Conservation (phyloP, 2,329 filamentous ascomycete species). For the Coniochaeta ligniaria region DNA sequence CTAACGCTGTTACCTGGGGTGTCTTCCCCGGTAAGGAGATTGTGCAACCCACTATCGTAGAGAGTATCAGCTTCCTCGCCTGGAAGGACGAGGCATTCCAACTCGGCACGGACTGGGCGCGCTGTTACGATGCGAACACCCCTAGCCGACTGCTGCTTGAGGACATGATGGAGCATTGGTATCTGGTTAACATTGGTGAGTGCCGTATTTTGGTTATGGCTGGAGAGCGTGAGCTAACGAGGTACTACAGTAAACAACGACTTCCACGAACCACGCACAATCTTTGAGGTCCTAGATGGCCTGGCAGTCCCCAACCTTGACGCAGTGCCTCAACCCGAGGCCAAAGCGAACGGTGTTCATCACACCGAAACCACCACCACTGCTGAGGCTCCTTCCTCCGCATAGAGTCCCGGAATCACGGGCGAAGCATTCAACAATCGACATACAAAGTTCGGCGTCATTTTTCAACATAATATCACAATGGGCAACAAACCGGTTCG, state of each 20-base stretch:
- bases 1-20: constrained; percentile 98
- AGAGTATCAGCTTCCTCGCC: constrained; percentile 92
- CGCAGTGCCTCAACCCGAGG: constrained; percentile 21
- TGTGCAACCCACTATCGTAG: constrained; percentile 99
- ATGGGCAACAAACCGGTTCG: no score
- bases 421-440: not conserved
- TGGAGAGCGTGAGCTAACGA: not conserved
- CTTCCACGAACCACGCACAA: constrained; percentile 75
- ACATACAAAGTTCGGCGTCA: not conserved
- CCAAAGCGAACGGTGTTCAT: constrained; percentile 4
- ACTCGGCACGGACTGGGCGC: constrained; percentile 87
- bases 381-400: constrained; percentile 6
- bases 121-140: constrained; percentile 72
- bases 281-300: constrained; percentile 81
- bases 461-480: not conserved
- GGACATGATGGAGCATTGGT: constrained; percentile 82
- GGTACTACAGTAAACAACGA: constrained; percentile 72
- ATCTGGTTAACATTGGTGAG: constrained; percentile 89
- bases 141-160: constrained; percentile 76
- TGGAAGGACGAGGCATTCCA: constrained; percentile 98
- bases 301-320: constrained; percentile 63
- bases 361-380: constrained; percentile 6
- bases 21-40: constrained; percentile 99
- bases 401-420: not conserved
- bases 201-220: no score